These are phyloP conservation scores for Coccomyxa sp. DNA, from an alignment of 139 green algal genomes.

Conservation along the genomic window DNA sequence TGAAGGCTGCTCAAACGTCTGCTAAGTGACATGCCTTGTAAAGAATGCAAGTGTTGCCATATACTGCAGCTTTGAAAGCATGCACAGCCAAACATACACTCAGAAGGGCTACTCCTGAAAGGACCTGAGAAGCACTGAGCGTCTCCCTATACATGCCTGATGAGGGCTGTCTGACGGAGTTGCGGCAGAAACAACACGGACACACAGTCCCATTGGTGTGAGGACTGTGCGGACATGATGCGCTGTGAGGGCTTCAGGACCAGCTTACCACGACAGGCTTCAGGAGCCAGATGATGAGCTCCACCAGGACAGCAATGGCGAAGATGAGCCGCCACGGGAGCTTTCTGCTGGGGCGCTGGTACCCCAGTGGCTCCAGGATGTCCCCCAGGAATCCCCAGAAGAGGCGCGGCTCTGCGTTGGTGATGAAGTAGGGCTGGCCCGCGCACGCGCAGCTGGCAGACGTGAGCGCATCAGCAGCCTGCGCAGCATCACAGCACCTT, in stretches of 20 bases:
- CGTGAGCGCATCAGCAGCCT: slow-evolving; percentile 52
- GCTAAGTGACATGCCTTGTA: background rate
- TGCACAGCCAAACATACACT: background rate
- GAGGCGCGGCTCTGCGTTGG: slow-evolving; percentile 70
- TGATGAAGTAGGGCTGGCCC: slow-evolving; percentile 85
- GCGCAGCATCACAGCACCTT: too few relatives aligned
- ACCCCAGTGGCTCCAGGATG: slow-evolving; percentile 77
- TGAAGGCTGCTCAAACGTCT: background rate
- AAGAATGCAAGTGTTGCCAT: background rate
- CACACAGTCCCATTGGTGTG: too few relatives aligned
- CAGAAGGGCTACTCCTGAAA: too few relatives aligned
- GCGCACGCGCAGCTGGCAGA: slow-evolving; percentile 37
- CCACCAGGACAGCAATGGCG: slow-evolving; percentile 63
- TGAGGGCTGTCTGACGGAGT: too few relatives aligned
- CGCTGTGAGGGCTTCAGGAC: too few relatives aligned
- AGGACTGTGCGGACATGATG: too few relatives aligned
- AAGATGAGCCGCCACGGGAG: slow-evolving; percentile 76
- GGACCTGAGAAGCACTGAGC: too few relatives aligned
- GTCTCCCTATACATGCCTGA: too few relatives aligned
- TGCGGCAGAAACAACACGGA: too few relatives aligned
- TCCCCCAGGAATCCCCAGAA: slow-evolving; percentile 89
- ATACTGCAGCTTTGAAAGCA: background rate
- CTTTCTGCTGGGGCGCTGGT: slow-evolving; percentile 43
- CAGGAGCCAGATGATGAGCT: slow-evolving; percentile 66
- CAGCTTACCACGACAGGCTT: slow-evolving; percentile 29